phyloP scores from a whole-genome alignment of 768 basidiomycete species.

The Collybia mongolica region DNA sequence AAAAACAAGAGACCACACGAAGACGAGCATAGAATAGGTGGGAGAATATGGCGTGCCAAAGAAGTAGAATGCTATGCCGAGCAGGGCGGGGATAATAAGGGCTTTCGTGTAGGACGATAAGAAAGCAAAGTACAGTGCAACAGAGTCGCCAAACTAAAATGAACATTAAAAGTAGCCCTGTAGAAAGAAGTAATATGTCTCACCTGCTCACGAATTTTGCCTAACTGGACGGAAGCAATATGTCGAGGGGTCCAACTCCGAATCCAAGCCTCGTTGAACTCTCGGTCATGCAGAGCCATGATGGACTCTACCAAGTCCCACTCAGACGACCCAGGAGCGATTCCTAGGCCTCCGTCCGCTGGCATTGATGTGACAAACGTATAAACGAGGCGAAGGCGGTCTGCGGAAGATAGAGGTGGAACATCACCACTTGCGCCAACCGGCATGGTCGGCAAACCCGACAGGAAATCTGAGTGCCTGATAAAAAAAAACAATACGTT shows the following conservation, averaged over 20 bases:
- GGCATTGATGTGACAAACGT: conserved; percentile 66
- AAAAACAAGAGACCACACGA: conserved; percentile 83
- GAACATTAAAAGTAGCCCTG: background rate
- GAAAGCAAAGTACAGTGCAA: conserved; percentile 90
- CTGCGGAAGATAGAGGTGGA: conserved; percentile 56
- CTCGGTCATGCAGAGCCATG: conserved; percentile 80
- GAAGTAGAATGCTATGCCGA: conserved; percentile 71
- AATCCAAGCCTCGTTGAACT: conserved; percentile 81
- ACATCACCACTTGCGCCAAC: conserved; percentile 41
- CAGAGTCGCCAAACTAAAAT: conserved; percentile 67
- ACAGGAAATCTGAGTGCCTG: conserved; percentile 77
- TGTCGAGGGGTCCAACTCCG: conserved; percentile 68
- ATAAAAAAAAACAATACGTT: background rate
- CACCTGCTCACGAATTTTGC: conserved; percentile 71
- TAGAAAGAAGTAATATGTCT: background rate
- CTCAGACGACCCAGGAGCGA: conserved; percentile 65
- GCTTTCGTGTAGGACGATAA: conserved; percentile 80
- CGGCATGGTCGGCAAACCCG: conserved; percentile 62
- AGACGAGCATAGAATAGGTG: conserved; percentile 70
- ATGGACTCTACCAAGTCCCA: conserved; percentile 85
- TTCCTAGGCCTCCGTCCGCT: conserved; percentile 81
- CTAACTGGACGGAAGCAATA: conserved; percentile 63
- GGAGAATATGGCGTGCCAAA: conserved; percentile 74
- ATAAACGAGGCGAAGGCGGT: conserved; percentile 80
- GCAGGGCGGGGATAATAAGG: conserved; percentile 69